These are phyloP conservation scores for Exophiala sp. DNA, from an alignment of 2,329 filamentous ascomycete species.

Conservation along the genomic window DNA sequence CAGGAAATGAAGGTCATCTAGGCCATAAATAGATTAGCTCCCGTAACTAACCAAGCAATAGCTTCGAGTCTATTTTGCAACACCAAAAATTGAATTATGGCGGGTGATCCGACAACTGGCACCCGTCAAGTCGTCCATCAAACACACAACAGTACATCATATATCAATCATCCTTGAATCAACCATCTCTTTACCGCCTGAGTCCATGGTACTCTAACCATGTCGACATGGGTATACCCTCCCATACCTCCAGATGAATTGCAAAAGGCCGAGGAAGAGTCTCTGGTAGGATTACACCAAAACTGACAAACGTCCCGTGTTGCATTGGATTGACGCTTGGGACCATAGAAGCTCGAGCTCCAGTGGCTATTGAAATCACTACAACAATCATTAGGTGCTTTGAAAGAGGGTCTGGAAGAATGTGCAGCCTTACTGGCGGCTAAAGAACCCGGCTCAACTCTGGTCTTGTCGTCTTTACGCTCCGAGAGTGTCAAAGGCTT, in stretches of 20 bases:
- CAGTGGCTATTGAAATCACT: slow-evolving; percentile 62
- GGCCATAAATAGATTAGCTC: background rate
- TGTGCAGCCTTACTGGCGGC: slow-evolving; percentile 84
- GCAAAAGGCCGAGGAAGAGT: slow-evolving; percentile 50
- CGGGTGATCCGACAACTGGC: background rate
- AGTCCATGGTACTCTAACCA: slow-evolving; percentile 30
- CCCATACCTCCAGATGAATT: slow-evolving; percentile 52
- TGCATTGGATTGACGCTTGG: slow-evolving; percentile 5
- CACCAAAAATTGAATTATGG: background rate
- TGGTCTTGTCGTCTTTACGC: slow-evolving; percentile 81
- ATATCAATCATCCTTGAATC: background rate
- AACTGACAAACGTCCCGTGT: background rate
- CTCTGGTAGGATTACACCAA: slow-evolving; percentile 42
- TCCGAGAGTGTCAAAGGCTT: slow-evolving; percentile 91
- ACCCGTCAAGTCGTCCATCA: background rate
- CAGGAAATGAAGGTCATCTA: background rate
- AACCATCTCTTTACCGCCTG: background rate
- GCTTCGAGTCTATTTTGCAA: slow-evolving; percentile 8
- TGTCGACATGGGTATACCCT: slow-evolving; percentile 63
- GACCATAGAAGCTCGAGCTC: slow-evolving; percentile 45
- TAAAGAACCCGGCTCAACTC: slow-evolving; percentile 77
- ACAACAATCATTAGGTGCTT: slow-evolving; percentile 57
- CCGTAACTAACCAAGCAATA: slow-evolving; percentile 4
- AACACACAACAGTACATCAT: background rate
- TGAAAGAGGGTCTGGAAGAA: slow-evolving; percentile 75